Evolutionary conservation across 202 grass and related monocot genomes (phyloP).

Genomic region (Cymbopogon flexuosus): DNA sequence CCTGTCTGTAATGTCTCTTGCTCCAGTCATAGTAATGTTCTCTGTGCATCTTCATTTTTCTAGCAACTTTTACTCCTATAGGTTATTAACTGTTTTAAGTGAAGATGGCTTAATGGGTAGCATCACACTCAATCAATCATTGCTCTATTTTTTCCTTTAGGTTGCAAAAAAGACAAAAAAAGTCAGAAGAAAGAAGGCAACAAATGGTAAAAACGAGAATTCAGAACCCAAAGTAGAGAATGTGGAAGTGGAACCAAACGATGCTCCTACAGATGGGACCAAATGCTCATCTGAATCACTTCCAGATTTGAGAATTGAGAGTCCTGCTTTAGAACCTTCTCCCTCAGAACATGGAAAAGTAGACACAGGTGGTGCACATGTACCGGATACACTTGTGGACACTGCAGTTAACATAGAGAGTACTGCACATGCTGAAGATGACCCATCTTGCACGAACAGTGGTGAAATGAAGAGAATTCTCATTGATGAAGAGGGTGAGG

Average conservation of each 20-base stretch:
- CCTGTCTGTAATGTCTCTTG: slow-evolving; percentile 5
- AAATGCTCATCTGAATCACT: slow-evolving; percentile 37
- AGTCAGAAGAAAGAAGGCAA: slow-evolving; percentile 58
- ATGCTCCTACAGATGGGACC: slow-evolving; percentile 31
- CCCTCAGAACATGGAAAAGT: slow-evolving; percentile 24
- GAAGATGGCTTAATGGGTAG: not conserved
- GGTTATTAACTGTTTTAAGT: slow-evolving; percentile 10
- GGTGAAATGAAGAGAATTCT: slow-evolving; percentile 34
- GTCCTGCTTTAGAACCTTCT: slow-evolving; percentile 27
- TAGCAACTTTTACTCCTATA: slow-evolving; percentile 11
- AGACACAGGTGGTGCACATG: slow-evolving; percentile 18
- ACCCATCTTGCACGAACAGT: slow-evolving; percentile 26
- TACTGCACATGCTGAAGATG: slow-evolving; percentile 30
- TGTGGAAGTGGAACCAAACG: slow-evolving; percentile 27
- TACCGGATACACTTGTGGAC: slow-evolving; percentile 40
- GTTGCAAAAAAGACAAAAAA: slow-evolving; percentile 84
- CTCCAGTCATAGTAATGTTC: not conserved
- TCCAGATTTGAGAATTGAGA: slow-evolving; percentile 30
- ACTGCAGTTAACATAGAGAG: slow-evolving; percentile 29
- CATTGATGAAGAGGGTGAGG: slow-evolving; percentile 43
- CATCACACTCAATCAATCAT: slow-evolving; percentile 1
- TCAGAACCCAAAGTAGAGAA: slow-evolving; percentile 31
- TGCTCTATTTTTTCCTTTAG: slow-evolving; percentile 37
- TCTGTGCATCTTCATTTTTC: not conserved
- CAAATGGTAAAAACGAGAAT: slow-evolving; percentile 36